Evolutionary conservation across 2,329 filamentous ascomycete genomes (phyloP).

Genomic region (Ophiostoma angusticollis): DNA sequence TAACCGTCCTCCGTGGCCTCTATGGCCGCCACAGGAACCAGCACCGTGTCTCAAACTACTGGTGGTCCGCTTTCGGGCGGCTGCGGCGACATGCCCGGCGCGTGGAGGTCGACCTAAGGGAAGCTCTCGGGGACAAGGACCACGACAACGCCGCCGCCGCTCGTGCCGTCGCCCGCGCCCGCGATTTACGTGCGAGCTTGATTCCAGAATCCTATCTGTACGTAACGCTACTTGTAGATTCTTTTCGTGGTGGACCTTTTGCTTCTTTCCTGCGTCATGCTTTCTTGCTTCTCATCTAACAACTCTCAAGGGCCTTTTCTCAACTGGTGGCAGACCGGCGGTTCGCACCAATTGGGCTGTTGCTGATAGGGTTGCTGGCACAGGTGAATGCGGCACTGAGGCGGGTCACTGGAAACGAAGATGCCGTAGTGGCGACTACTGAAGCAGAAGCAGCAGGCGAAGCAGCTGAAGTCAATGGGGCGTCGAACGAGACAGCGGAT

Average conservation of each 20-base stretch:
- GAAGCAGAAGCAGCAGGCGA: slow-evolving; percentile 17
- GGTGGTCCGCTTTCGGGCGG: slow-evolving; percentile 64
- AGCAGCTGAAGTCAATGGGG: background rate
- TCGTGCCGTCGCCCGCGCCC: slow-evolving; percentile 17
- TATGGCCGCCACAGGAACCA: slow-evolving; percentile 85
- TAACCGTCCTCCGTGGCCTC: slow-evolving; percentile 55
- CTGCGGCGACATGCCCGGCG: slow-evolving; percentile 53
- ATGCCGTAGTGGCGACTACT: slow-evolving; percentile 6
- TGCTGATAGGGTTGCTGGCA: slow-evolving; percentile 53
- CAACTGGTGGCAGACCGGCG: slow-evolving; percentile 60
- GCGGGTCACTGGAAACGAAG: slow-evolving; percentile 23
- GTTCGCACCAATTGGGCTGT: slow-evolving; percentile 57
- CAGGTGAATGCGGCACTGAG: slow-evolving; percentile 37
- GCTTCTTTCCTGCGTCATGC: background rate
- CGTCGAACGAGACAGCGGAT: background rate
- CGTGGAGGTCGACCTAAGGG: slow-evolving; percentile 35
- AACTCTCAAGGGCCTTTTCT: slow-evolving; percentile 44
- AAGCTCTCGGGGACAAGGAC: slow-evolving; percentile 23
- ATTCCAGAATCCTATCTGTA: slow-evolving; percentile 32
- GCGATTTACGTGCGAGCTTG: slow-evolving; percentile 28
- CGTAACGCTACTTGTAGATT: too few relatives aligned
- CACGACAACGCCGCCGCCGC: slow-evolving; percentile 6
- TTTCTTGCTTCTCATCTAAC: background rate
- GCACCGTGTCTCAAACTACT: slow-evolving; percentile 58
- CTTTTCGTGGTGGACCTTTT: too few relatives aligned